phyloP scores from a whole-genome alignment of 768 basidiomycete genomes.

The Lanmaoa rubissima region DNA sequence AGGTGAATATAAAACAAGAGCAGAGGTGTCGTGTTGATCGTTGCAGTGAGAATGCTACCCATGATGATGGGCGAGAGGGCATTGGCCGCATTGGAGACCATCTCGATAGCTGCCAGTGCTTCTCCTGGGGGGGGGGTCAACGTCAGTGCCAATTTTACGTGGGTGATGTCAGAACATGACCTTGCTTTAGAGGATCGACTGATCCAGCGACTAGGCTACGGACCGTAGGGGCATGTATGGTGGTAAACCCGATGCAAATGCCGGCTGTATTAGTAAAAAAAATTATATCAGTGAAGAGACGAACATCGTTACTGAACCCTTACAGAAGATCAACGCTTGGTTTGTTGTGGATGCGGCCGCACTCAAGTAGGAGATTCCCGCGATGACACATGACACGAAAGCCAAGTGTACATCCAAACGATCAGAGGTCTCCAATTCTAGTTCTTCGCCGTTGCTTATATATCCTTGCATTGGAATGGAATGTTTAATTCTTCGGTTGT shows the following conservation, averaged over 20 bases:
- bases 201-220: slow-evolving; percentile 29
- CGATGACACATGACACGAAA: slow-evolving; percentile 19
- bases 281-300: neutral
- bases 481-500: slow-evolving; percentile 2
- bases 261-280: slow-evolving; percentile 13
- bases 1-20: slow-evolving; percentile 26
- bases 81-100: slow-evolving; percentile 21
- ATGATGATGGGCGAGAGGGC: slow-evolving; percentile 31
- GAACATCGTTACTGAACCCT: neutral
- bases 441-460: neutral
- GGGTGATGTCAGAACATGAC: slow-evolving; percentile 1
- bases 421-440: slow-evolving; percentile 20
- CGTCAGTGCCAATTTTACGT: neutral
- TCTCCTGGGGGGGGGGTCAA: slow-evolving; percentile 17
- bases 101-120: slow-evolving; percentile 28
- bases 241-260: slow-evolving; percentile 15
- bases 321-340: slow-evolving; percentile 14
- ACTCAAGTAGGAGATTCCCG: slow-evolving; percentile 10
- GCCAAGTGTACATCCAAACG: slow-evolving; percentile 30
- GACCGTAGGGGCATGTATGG: slow-evolving; percentile 17
- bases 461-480: neutral
- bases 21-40: slow-evolving; percentile 21
- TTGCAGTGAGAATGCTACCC: slow-evolving; percentile 27
- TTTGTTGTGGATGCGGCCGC: slow-evolving; percentile 14
- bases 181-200: slow-evolving; percentile 29